These are phyloP conservation scores for Penicillium sp. DNA, from an alignment of 2,329 filamentous ascomycete genomes.

Conservation along the genomic window DNA sequence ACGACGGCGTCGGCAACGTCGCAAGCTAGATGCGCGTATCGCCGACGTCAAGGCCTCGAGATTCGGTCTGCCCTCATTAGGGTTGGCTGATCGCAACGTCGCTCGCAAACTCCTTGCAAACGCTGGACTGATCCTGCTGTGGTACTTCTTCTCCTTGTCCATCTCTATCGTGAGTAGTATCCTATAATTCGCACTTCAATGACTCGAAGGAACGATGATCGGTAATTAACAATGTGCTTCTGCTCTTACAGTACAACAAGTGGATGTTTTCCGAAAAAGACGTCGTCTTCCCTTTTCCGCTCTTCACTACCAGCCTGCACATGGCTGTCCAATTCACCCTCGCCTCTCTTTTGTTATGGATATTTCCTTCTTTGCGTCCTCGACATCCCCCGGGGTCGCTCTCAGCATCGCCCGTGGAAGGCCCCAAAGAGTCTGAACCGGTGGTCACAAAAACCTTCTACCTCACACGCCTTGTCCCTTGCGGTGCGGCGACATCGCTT, in stretches of 20 bases:
- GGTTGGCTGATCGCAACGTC: constrained; percentile 74
- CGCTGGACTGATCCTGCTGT: constrained; percentile 77
- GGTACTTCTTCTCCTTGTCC: constrained; percentile 90
- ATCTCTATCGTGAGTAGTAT: constrained; percentile 76
- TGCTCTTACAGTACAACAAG: constrained; percentile 79
- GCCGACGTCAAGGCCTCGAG: constrained; percentile 64
- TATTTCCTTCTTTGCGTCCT: constrained; percentile 81
- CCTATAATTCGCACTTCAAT: background rate
- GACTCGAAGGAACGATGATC: background rate
- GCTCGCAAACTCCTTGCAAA: constrained; percentile 72
- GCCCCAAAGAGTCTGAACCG: constrained; percentile 56
- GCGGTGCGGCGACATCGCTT: constrained; percentile 87
- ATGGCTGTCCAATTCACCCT: constrained; percentile 93
- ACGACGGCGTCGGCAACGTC: constrained; percentile 68
- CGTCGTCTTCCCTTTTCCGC: constrained; percentile 88
- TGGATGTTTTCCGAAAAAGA: constrained; percentile 95
- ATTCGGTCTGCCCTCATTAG: constrained; percentile 62
- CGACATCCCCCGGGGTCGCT: constrained; percentile 42
- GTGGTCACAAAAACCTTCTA: constrained; percentile 91
- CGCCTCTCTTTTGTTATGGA: constrained; percentile 74
- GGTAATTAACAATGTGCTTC: background rate
- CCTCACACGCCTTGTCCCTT: constrained; percentile 85
- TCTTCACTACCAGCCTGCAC: constrained; percentile 93
- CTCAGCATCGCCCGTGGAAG: constrained; percentile 47
- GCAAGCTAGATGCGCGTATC: constrained; percentile 70